Percentiles rank a stretch among this genome's conserved stretches.
phyloP scores from a whole-genome alignment of 2,329 filamentous ascomycete genomes.

The Dothideomycetidae sp. region DNA sequence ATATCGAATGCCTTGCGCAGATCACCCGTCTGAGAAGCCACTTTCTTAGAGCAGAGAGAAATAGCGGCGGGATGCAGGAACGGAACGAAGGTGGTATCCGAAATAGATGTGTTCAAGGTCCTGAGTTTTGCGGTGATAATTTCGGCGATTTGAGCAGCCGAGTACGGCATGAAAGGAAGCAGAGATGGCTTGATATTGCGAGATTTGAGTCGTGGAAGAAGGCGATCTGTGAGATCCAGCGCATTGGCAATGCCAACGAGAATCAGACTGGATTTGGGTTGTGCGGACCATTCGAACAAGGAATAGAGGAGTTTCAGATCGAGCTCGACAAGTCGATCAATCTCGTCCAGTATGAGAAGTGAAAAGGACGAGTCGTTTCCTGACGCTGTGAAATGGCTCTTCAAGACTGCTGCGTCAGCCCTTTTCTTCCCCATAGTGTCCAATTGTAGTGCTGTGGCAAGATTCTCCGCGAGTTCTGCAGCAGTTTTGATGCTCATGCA shows the following conservation, averaged over 20 bases:
- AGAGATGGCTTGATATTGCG: conserved; percentile 82
- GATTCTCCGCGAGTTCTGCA: conserved; percentile 66
- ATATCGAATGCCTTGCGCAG: conserved; percentile 92
- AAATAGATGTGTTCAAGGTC: conserved; percentile 40
- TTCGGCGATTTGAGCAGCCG: conserved; percentile 67
- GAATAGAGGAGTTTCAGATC: conserved; percentile 82
- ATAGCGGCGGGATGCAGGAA: conserved; percentile 91
- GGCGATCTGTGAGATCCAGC: conserved; percentile 85
- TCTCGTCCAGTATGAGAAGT: conserved; percentile 84
- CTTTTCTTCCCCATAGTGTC: conserved; percentile 46
- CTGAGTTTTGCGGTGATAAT: conserved; percentile 77
- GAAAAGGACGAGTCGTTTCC: conserved; percentile 45
- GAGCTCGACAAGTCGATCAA: conserved; percentile 81
- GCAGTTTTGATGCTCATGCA: conserved; percentile 93
- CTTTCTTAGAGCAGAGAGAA: conserved; percentile 85
- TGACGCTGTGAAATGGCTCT: conserved; percentile 52
- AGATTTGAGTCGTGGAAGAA: conserved; percentile 82
- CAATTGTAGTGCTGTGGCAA: conserved; percentile 55
- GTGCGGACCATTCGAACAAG: conserved; percentile 92
- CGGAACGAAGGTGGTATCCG: conserved; percentile 49
- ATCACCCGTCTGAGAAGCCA: conserved; percentile 86
- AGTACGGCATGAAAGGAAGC: conserved; percentile 87
- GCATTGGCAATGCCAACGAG: conserved; percentile 93
- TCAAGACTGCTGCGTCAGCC: conserved; percentile 53
- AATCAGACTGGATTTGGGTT: conserved; percentile 62